Conservation (phyloP, 2,329 filamentous ascomycete species). For the Diaporthe humulicola region DNA sequence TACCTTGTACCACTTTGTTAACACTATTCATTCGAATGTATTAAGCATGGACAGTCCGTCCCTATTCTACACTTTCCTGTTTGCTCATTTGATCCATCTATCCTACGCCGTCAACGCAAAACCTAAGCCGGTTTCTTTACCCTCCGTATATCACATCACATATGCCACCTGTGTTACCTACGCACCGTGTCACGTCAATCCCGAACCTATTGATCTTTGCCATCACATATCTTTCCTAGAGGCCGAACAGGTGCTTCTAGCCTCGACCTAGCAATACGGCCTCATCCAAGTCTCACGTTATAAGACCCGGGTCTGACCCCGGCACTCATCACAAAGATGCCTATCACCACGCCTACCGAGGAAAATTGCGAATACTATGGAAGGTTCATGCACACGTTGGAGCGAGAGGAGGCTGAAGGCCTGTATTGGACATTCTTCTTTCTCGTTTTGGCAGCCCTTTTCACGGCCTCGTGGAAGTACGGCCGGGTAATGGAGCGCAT, state of each 20-base stretch:
- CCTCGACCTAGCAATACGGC: constrained; percentile 9
- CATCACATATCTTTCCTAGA: constrained; percentile 40
- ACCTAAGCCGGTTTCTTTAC: neutral
- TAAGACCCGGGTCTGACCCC: constrained; percentile 38
- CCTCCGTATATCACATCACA: neutral
- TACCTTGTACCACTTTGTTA: neutral
- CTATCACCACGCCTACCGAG: constrained; percentile 17
- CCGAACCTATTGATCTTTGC: neutral
- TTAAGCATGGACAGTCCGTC: constrained; percentile 22
- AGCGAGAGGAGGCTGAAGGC: constrained; percentile 28
- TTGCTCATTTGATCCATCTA: neutral
- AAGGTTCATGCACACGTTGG: constrained; percentile 34
- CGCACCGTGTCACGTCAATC: neutral
- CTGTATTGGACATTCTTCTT: constrained; percentile 37
- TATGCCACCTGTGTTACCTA: neutral
- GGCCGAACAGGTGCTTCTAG: constrained; percentile 11
- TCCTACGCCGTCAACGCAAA: neutral
- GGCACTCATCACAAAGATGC: constrained; percentile 9
- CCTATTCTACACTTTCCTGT: neutral
- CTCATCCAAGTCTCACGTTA: neutral
- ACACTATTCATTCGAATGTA: constrained; percentile 15
- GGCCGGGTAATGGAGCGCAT: constrained; percentile 35
- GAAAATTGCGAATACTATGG: constrained; percentile 39
- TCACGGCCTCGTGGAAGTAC: constrained; percentile 37
- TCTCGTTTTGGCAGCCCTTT: constrained; percentile 32